phyloP scores from a whole-genome alignment of 345 rosid genomes.

The Acer yangbiense region DNA sequence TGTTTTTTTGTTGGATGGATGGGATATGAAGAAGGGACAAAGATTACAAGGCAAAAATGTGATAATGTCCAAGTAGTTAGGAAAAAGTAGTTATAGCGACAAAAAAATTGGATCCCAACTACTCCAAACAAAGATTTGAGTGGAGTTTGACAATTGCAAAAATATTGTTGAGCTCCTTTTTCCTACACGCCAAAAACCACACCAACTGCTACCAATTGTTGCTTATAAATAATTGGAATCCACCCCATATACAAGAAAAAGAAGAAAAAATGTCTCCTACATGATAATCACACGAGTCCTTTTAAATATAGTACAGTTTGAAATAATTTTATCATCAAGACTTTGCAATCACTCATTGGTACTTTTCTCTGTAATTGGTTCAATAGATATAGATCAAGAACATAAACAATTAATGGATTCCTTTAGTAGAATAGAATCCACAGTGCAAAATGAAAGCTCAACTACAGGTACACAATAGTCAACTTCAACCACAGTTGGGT shows the following conservation, averaged over 20 bases:
- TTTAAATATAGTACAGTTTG: conserved; percentile 26
- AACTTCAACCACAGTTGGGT: conserved; percentile 2
- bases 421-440: conserved; percentile 12
- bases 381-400: not conserved
- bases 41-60: conserved; percentile 1
- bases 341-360: not conserved
- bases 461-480: conserved; percentile 5
- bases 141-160: conserved; percentile 39
- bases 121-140: conserved; percentile 40
- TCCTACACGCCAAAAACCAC: conserved; percentile 38
- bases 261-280: conserved; percentile 27
- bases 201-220: conserved; percentile 46
- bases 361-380: not conserved
- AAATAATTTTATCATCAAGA: conserved; percentile 14
- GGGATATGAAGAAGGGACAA: not conserved
- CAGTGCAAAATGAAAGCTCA: conserved; percentile 8
- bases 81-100: conserved; percentile 32
- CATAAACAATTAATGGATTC: not conserved
- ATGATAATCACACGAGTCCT: conserved; percentile 18
- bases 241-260: conserved; percentile 13
- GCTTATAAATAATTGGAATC: not conserved
- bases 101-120: conserved; percentile 41
- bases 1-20: too few relatives aligned
- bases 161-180: conserved; percentile 56
- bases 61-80: conserved; percentile 14